Percentiles rank a stretch among this genome's conserved stretches.
These are phyloP conservation scores for Colletotrichum orchidophilum DNA, from an alignment of 2,329 filamentous ascomycete genomes.

Conservation along the genomic window DNA sequence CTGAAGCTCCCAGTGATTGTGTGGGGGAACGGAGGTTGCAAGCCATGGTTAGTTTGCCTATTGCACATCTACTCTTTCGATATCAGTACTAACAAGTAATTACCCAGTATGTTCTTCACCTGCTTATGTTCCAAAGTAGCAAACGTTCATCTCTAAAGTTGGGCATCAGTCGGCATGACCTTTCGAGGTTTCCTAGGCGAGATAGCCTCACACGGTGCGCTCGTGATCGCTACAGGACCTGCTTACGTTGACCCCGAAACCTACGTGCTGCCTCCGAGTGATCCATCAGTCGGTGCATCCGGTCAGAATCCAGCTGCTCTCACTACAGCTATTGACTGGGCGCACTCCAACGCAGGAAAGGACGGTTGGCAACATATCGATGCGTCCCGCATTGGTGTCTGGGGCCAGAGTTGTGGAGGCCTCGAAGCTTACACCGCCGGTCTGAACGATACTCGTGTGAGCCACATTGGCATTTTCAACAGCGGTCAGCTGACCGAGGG, in stretches of 20 bases:
- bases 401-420: conserved; percentile 24
- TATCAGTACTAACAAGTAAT: neutral
- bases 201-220: conserved; percentile 10
- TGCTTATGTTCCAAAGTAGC: accelerated
- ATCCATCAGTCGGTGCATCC: neutral
- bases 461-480: conserved; percentile 25
- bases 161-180: neutral
- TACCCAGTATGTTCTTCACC: neutral
- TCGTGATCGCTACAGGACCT: neutral
- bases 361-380: conserved; percentile 20
- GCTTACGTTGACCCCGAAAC: conserved; percentile 10
- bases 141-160: neutral
- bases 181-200: conserved; percentile 7
- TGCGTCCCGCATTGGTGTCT: conserved; percentile 20
- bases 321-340: conserved; percentile 22
- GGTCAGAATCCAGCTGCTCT: conserved; percentile 13
- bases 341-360: conserved; percentile 9
- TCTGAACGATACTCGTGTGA: conserved; percentile 2
- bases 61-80: accelerated
- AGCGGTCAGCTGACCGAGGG: conserved; percentile 2
- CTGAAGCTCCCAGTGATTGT: conserved; percentile 20
- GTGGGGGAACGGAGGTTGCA: conserved; percentile 24
- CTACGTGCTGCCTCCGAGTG: neutral
- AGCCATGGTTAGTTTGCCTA: neutral
- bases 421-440: conserved; percentile 15